Evolutionary conservation across 345 rosid species (phyloP), one percentile per base, ranked within the genome.

Genomic region (Erucastrum elatum): DNA sequence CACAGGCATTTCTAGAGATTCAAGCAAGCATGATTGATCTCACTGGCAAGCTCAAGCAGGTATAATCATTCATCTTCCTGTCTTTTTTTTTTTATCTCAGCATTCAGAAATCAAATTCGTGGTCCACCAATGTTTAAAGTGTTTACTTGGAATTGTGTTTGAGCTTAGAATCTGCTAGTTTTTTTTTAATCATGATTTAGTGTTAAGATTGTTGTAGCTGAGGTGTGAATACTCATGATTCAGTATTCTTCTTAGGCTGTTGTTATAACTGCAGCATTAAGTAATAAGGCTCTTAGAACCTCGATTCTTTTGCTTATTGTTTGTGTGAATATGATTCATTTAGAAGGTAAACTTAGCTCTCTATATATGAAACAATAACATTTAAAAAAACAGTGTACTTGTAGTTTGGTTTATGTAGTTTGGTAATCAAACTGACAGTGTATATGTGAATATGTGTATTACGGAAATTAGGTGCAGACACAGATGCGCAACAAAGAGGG

Each of bases 401-500:
- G 15, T 11, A 25, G 5, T 27, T 60, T 60, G 64, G 64, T 27
- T 60, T 60, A n/a, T n/a, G n/a, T n/a, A n/a, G n/a, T n/a, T n/a
- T 33, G 68, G 13, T 64, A 34, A 64, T 34, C 8, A 49, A 37
- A 44, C 17, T 68, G 68, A 49, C n/a, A 9, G 30, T 9, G 12
- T 58, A 25, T 46, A 0, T 44, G 31, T 77, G 82, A 67, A 70
- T 62, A 26, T 56, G 56, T 55, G 1, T 39, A 39, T 17, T 17
- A 2, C 4, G 21, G 21, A 21, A 21, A 85, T 66, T 85, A 91
- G 98, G 92, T 93, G 76, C 98, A 89, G 82, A 91, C 84, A 83
- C 98, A 93, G 89, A 83, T 89, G 82, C 86, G 96, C 11, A 87
- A 82, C 77, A 95, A 95, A 84, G 99, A 93, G 74, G 91, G 93